phyloP scores from a whole-genome alignment of 208 protist genomes.

The Leishmania mexicana region DNA sequence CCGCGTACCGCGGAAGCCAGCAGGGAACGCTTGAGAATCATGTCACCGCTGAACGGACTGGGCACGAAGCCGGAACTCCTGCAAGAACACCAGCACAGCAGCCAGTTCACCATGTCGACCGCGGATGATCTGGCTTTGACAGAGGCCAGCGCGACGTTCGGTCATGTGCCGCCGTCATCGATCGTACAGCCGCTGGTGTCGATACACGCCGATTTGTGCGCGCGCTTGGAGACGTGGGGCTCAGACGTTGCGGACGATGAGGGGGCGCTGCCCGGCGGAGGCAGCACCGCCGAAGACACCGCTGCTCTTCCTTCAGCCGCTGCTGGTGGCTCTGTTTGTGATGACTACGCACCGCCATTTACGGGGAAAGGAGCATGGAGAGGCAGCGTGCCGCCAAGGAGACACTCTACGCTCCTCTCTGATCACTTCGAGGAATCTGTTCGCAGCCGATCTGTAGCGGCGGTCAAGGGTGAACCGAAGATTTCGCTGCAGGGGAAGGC shows the following conservation, averaged over 20 bases:
- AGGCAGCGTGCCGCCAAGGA: background rate
- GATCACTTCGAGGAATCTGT: background rate
- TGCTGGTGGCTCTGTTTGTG: background rate
- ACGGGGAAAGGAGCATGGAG: background rate
- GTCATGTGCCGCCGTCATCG: background rate
- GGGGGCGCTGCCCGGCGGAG: background rate
- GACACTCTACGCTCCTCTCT: background rate
- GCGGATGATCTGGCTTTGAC: background rate
- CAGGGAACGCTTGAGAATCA: background rate
- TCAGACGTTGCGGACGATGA: background rate
- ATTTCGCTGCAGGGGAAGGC: background rate
- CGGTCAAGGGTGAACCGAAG: background rate
- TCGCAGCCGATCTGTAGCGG: background rate
- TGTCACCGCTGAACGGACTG: background rate
- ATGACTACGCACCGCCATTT: background rate
- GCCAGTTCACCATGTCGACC: too few relatives aligned
- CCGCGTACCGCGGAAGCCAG: background rate
- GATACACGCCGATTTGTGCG: conserved; percentile 1
- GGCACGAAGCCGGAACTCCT: background rate
- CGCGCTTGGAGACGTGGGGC: conserved; percentile 15
- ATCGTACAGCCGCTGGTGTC: background rate
- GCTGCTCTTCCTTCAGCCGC: background rate
- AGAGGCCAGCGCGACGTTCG: too few relatives aligned
- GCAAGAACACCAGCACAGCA: background rate
- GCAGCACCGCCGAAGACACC: background rate